A percentile compares a stretch with the other conserved stretches of the same genome.
phyloP scores from a whole-genome alignment of 306 rosid species.

The Glycine latifolia region DNA sequence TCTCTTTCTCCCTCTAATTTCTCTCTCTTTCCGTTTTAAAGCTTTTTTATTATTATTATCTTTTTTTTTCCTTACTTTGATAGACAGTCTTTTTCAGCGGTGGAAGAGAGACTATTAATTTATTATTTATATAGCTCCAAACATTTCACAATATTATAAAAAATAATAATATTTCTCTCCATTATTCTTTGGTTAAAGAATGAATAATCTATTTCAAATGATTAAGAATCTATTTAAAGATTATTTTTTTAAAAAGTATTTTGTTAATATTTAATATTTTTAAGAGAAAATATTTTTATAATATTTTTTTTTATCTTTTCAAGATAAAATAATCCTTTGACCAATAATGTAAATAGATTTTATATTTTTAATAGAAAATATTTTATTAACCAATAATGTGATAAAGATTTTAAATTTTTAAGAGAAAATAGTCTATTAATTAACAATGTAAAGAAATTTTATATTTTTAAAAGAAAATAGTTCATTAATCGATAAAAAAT shows the following conservation, averaged over 20 bases:
- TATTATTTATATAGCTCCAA: conserved; percentile 67
- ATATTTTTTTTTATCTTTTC: too few relatives aligned
- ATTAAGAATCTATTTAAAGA: background rate
- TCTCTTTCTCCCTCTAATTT: conserved; percentile 49
- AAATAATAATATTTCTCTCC: background rate
- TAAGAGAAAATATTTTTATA: background rate
- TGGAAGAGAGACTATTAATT: conserved; percentile 47
- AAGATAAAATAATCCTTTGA: too few relatives aligned
- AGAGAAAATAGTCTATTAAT: too few relatives aligned
- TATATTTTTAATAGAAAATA: too few relatives aligned
- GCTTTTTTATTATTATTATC: conserved; percentile 14
- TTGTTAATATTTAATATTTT: too few relatives aligned
- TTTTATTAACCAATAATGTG: too few relatives aligned
- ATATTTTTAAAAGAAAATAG: too few relatives aligned
- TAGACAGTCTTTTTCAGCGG: conserved; percentile 43
- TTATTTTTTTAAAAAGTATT: too few relatives aligned
- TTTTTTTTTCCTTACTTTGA: conserved; percentile 37
- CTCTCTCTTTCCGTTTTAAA: conserved; percentile 59
- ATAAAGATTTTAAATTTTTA: too few relatives aligned
- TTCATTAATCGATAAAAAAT: too few relatives aligned
- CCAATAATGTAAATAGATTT: too few relatives aligned
- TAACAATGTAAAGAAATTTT: too few relatives aligned
- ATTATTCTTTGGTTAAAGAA: background rate
- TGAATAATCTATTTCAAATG: background rate
- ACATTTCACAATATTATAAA: conserved; percentile 39